phyloP scores from a whole-genome alignment of 306 rosid species.

The Citrullus colocynthis region DNA sequence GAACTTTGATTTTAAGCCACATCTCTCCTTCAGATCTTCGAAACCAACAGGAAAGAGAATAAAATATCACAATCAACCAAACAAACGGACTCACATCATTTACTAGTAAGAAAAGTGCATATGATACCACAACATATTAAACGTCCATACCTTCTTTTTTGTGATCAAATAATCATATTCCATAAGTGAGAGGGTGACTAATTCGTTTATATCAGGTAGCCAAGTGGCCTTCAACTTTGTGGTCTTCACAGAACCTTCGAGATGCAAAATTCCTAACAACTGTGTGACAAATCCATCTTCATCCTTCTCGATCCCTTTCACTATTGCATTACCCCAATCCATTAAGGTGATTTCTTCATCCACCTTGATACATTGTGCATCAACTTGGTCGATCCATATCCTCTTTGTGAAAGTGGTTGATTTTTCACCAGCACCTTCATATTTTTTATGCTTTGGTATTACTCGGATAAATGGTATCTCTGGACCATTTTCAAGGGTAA shows the following conservation, averaged over 20 bases:
- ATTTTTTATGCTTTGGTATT: slow-evolving; percentile 84
- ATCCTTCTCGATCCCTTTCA: slow-evolving; percentile 56
- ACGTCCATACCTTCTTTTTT: slow-evolving; percentile 70
- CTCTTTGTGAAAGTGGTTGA: slow-evolving; percentile 51
- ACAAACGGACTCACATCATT: neutral
- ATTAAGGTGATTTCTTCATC: slow-evolving; percentile 83
- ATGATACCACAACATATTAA: neutral
- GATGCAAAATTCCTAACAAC: slow-evolving; percentile 67
- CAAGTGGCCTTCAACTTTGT: slow-evolving; percentile 86
- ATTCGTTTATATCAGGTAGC: slow-evolving; percentile 67
- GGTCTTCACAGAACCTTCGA: slow-evolving; percentile 79
- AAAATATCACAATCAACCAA: neutral
- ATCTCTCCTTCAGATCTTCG: neutral
- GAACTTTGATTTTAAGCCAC: neutral
- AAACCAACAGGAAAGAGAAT: neutral
- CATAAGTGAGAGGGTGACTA: slow-evolving; percentile 54
- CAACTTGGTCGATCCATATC: slow-evolving; percentile 68
- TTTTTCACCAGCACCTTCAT: slow-evolving; percentile 77
- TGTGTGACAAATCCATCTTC: slow-evolving; percentile 50
- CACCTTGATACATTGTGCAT: slow-evolving; percentile 44
- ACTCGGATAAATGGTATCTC: slow-evolving; percentile 60
- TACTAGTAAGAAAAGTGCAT: neutral
- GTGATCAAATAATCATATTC: slow-evolving; percentile 82
- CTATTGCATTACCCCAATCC: slow-evolving; percentile 94
- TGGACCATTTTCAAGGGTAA: slow-evolving; percentile 71